Evolutionary conservation across 768 basidiomycete species (phyloP), one percentile per base, ranked within the genome.

Genomic region (Russula olivacea): DNA sequence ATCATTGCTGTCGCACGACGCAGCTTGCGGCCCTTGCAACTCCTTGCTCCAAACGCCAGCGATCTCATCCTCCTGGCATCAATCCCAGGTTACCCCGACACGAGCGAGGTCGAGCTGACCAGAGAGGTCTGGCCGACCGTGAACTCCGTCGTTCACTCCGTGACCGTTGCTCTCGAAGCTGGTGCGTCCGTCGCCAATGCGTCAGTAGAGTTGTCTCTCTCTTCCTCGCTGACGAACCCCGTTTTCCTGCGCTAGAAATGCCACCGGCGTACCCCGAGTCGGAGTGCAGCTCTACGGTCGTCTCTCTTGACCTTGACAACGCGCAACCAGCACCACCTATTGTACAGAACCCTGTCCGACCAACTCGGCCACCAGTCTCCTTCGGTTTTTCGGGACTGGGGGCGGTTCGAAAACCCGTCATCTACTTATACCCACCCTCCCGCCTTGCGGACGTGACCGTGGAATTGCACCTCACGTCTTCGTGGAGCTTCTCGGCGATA

Each of bases 401-500:
- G 12, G 8, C 1, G 19, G 10, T 30, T 23, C 58, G 55, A n/a
- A 64, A 64, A 23, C 63, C 63, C 11, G 48, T 64, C 34, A 60
- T 63, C 52, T 63, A 63, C 41, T 52, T 63, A 32, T 59, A 41
- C 15, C 58, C 62, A 8, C 58, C 63, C 7, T 50, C 30, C 3
- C 43, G 58, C 25, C 53, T 64, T 19, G 21, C 47, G 6, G 30
- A 59, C 34, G 63, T 59, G 48, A 55, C 36, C 11, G 48, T 63
- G 11, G 40, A 63, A 4, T 38, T 63, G 30, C 28, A 30, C 2
- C 47, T 63, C 45, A 19, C 19, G 1, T 34, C 62, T 0, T 59
- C 52, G 8, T 63, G 62, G 62, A 11, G n/a, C 2, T 63, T 63
- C 34, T 63, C 62, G 2, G 58, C 53, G 1, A 38, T 63, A 4